Base-by-base conservation (phyloP, 768 basidiomycete species). In the Paxillus involutus region DNA sequence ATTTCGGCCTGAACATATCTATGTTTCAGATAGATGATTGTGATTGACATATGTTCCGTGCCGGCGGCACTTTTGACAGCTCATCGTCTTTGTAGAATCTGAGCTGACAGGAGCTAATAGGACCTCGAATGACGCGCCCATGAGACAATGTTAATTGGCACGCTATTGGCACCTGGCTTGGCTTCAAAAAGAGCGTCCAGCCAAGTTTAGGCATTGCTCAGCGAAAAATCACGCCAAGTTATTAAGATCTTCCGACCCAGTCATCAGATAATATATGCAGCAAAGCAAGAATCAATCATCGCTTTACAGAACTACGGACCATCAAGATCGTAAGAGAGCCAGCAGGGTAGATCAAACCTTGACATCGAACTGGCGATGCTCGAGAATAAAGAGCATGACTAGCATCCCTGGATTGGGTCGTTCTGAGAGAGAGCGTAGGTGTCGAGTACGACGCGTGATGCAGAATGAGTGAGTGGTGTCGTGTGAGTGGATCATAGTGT, bases 401-500 rank as follows among this genome's bases (percentile, higher is more conserved):
- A 46, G 52, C 44, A 35, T 21, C n/a, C 49, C 29, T 36, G 49
- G 12, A 6, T 21, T 16, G 26, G 35, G 47, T 17, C 13, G 13
- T 35, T 35, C 35, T 12, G 4, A 2, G 1, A 39, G 44, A 37
- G 44, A 45, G 24, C 37, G 52, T 37, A 21, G 6, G 33, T 17
- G 37, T 39, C 36, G 21, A 36, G 36, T 53, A 17, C 24, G 26
- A 26, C 39, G 17, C 8, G 39, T 40, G n/a, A 40, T 40, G 39
- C 10, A 16, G 37, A 48, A 29, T 21, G 44, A 47, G 43, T 26
- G 44, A 39, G 39, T 33, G 29, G n/a, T 32, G 37, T 33, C 29
- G 6, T 47, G 44, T 19, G 21, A 46, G 14, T 52, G 2, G 17
- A 59, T 66, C 71, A 79, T 55, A 79, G 69, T 53, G 50, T 68